Base-by-base conservation (phyloP, 2,329 filamentous ascomycete species). In the Didymella glomerata region DNA sequence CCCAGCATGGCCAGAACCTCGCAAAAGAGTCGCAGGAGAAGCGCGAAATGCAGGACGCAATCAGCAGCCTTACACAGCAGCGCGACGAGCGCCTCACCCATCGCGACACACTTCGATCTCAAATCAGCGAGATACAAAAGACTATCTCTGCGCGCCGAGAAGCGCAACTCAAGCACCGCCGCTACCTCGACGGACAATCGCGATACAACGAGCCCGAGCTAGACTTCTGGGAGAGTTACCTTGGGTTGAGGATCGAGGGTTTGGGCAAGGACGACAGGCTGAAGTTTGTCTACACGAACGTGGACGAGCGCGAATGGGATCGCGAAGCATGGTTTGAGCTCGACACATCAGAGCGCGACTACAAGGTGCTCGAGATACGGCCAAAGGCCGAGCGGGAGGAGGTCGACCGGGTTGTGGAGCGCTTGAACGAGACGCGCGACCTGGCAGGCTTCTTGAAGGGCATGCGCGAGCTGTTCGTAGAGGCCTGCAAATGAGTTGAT, bases 281-380 rank as follows among this genome's bases (percentile, higher is more conserved):
- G 68, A 94, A 94, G 77, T 97, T 99, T 76, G 86, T 95, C 2
- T 99, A 92, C 74, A 90, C 88, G 27, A 91, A 96, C 76, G 83
- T 98, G 45, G 88, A 96, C 73, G 92, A 96, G 80, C 86, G 88
- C 70, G 89, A 95, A 73, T 93, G 91, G 89, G 91, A 93, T 68
- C 85, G 88, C 59, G 93, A 98, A 80, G 93, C 91, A 14, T 96
- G 91, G 88, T 98, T 99, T 74, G 94, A 98, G 80, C 82, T 99
- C 57, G 88, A 90, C 67, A 96, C 91, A 45, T 87, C 88, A 34
- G 87, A 86, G 64, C 84, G 91, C 60, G 93, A 97, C 70, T 98
- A 97, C 77, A 90, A 91, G 64, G 90, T 98, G 36, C 85, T 88
- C 60, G 89, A 91, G 68, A 90, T 89, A 69, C 84, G 90, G 73